Conservation (phyloP, 176 grass and related monocot genomes). For the Thinopyrum elongatum region DNA sequence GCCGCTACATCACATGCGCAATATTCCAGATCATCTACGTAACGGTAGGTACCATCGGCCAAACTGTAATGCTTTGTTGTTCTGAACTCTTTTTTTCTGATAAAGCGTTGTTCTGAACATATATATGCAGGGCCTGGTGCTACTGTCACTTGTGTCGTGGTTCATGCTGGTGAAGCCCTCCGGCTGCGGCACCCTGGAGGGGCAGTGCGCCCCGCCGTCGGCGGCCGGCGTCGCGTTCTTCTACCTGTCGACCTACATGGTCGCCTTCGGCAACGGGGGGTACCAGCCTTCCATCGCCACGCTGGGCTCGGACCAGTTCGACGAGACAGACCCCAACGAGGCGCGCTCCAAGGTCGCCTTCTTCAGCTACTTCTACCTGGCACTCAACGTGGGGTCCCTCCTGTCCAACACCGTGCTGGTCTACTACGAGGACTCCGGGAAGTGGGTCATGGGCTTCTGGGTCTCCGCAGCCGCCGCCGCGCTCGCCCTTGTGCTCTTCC, state of each 20-base stretch:
- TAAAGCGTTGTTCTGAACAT: too few species aligned
- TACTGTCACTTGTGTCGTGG: constrained; percentile 41
- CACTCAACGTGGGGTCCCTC: constrained; percentile 64
- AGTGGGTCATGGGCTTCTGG: constrained; percentile 59
- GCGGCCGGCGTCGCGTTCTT: constrained; percentile 32
- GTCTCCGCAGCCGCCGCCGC: constrained; percentile 15
- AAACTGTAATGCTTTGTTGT: not conserved
- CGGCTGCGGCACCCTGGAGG: constrained; percentile 33
- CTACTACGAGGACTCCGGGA: constrained; percentile 50
- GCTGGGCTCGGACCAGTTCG: constrained; percentile 63
- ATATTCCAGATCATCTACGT: constrained; percentile 64
- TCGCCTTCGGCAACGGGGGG: constrained; percentile 47
- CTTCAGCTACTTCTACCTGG: constrained; percentile 86
- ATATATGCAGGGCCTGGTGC: constrained; percentile 31
- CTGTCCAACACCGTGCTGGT: constrained; percentile 65
- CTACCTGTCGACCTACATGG: constrained; percentile 48
- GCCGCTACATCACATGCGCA: constrained; percentile 46
- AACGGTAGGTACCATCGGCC: constrained; percentile 7
- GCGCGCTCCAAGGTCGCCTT: constrained; percentile 47
- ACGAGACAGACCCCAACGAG: constrained; percentile 38
- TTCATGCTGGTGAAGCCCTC: constrained; percentile 44
- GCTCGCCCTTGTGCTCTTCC: constrained; percentile 43
- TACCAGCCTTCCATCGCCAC: constrained; percentile 60
- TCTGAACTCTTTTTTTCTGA: not conserved
- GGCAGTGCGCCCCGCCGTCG: constrained; percentile 35